A percentile compares a stretch with the other conserved stretches of the same genome.
Evolutionary conservation across 495 filamentous ascomycete genomes (phyloP).

Genomic region (Trichoderma asperelloides): DNA sequence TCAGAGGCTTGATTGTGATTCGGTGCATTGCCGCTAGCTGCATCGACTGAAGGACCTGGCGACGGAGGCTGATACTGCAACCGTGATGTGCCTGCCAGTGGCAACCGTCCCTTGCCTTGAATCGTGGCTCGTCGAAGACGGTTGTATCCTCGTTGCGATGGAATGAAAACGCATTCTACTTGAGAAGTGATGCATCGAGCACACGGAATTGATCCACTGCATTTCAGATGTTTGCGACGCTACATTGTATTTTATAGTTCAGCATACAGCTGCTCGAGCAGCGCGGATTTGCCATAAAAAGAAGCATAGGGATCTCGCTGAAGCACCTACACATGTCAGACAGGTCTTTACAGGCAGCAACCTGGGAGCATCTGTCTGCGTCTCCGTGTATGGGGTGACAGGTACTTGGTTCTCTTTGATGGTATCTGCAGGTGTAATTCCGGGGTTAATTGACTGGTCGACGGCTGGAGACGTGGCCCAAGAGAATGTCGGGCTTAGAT

Average conservation of each 20-base stretch:
- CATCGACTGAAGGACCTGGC: not conserved
- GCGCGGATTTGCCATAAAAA: too few relatives aligned
- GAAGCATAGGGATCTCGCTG: too few relatives aligned
- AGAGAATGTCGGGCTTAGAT: too few relatives aligned
- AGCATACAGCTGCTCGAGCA: too few relatives aligned
- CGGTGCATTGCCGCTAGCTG: not conserved
- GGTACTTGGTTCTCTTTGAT: too few relatives aligned
- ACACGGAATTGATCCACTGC: constrained; percentile 37
- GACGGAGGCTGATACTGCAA: constrained; percentile 31
- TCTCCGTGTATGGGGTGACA: too few relatives aligned
- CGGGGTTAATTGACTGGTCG: too few relatives aligned
- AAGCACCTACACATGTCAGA: too few relatives aligned
- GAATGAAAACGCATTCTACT: constrained; percentile 38
- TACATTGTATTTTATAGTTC: constrained; percentile 10
- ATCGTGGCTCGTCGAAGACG: constrained; percentile 34
- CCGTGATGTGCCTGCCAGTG: constrained; percentile 38
- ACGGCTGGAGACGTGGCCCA: too few relatives aligned
- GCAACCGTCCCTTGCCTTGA: constrained; percentile 39
- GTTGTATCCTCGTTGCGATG: constrained; percentile 43
- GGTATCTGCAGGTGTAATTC: too few relatives aligned
- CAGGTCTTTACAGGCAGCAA: too few relatives aligned
- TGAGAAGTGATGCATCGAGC: constrained; percentile 32
- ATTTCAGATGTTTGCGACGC: constrained; percentile 42
- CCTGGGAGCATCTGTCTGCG: too few relatives aligned
- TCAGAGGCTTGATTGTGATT: not conserved